These are phyloP conservation scores for Neurospora crassa DNA, from an alignment of 2,329 filamentous ascomycete genomes.

Conservation along the genomic window DNA sequence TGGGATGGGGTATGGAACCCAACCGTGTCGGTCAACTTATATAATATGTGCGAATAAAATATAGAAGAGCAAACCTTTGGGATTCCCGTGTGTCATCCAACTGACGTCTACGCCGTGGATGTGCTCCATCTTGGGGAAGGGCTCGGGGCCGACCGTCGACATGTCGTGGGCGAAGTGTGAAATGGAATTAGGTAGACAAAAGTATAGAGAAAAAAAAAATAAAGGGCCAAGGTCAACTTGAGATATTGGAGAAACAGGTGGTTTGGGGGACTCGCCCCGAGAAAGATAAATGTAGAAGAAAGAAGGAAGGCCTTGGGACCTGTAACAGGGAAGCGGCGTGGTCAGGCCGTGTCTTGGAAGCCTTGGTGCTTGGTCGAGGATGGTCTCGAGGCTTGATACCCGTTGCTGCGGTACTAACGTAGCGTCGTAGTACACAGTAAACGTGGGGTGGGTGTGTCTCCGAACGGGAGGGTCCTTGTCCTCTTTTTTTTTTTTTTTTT, in stretches of 20 bases:
- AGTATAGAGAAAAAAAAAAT: background rate
- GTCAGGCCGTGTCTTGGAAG: background rate
- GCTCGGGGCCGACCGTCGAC: background rate
- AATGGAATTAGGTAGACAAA: background rate
- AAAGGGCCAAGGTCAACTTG: background rate
- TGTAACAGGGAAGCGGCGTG: background rate
- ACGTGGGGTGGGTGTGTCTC: background rate
- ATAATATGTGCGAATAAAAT: background rate
- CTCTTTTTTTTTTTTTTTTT: background rate
- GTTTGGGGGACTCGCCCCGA: background rate
- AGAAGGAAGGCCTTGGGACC: background rate
- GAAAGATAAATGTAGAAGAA: background rate
- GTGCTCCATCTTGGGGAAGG: conserved; percentile 54
- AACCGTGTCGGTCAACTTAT: background rate
- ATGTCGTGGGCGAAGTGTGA: background rate
- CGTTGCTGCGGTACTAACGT: background rate
- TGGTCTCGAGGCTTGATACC: background rate
- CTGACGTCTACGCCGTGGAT: conserved; percentile 78
- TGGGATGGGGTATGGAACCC: background rate
- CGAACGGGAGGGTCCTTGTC: background rate
- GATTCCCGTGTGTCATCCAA: conserved; percentile 76
- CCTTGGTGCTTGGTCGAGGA: background rate
- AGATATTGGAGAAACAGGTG: background rate
- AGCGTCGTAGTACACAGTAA: background rate
- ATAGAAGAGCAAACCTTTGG: conserved; percentile 57